phyloP scores from a whole-genome alignment of 352 stramenopile species.

The Peronospora farinosa region DNA sequence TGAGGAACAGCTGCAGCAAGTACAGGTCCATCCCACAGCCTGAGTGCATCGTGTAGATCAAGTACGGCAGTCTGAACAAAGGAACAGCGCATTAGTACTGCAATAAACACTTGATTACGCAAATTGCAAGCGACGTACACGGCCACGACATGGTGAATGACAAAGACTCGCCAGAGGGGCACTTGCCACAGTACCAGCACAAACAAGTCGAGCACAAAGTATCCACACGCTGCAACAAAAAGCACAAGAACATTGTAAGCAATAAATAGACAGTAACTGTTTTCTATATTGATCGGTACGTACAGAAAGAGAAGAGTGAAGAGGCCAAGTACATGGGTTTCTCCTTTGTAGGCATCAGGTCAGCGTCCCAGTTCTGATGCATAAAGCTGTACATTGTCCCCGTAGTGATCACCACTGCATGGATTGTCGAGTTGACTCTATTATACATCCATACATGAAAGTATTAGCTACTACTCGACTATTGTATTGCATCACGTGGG shows the following conservation, averaged over 20 bases:
- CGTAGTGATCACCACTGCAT: constrained; percentile 56
- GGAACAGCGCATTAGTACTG: neutral
- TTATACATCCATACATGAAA: neutral
- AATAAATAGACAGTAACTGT: neutral
- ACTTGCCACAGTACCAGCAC: constrained; percentile 67
- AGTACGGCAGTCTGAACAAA: constrained; percentile 52
- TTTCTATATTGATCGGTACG: neutral
- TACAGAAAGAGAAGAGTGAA: constrained; percentile 79
- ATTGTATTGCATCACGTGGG: neutral
- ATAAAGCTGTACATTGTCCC: constrained; percentile 59
- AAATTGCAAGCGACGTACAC: constrained; percentile 38
- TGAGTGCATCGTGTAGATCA: constrained; percentile 77
- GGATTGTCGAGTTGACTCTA: constrained; percentile 78
- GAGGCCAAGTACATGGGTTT: constrained; percentile 37
- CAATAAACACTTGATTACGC: neutral
- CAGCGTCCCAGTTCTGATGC: constrained; percentile 55
- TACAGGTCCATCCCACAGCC: constrained; percentile 74
- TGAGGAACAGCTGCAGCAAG: constrained; percentile 70
- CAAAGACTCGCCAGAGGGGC: constrained; percentile 70
- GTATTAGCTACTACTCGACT: neutral
- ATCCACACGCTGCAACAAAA: constrained; percentile 47
- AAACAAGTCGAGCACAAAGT: constrained; percentile 80
- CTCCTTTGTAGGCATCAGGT: constrained; percentile 52
- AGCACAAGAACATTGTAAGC: neutral
- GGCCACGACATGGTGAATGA: constrained; percentile 73